phyloP scores from a whole-genome alignment of 202 grass and related monocot species.

The Panicum virgatum region DNA sequence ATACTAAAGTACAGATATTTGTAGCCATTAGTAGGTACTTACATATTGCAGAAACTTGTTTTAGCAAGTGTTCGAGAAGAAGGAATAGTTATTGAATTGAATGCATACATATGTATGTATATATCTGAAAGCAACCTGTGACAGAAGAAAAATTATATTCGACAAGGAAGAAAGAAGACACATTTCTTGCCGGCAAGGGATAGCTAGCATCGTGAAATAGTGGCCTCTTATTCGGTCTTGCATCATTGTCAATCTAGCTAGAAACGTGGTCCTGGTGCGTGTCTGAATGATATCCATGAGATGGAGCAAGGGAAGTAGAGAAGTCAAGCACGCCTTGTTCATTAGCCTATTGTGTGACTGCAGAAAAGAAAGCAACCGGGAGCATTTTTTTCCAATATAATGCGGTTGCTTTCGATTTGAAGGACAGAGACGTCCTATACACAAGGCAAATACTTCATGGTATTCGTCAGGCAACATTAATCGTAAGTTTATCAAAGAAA shows the following conservation, averaged over 20 bases:
- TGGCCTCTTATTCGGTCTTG: background rate
- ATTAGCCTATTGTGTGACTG: background rate
- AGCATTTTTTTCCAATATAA: background rate
- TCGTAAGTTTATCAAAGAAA: background rate
- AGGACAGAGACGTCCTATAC: background rate
- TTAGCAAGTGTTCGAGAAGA: background rate
- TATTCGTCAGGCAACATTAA: background rate
- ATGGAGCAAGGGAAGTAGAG: background rate
- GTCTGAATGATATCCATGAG: background rate
- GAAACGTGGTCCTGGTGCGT: background rate
- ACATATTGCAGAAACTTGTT: background rate
- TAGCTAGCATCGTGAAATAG: background rate
- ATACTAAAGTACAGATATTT: background rate
- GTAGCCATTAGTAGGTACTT: background rate
- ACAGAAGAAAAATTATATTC: background rate
- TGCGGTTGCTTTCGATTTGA: background rate
- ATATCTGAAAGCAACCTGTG: background rate
- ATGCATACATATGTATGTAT: no score
- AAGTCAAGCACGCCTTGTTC: slow-evolving; percentile 25
- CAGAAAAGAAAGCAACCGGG: slow-evolving; percentile 14
- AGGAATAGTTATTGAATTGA: background rate
- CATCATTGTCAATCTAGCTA: no score
- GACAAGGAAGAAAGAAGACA: background rate
- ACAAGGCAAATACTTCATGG: background rate
- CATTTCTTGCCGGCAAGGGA: slow-evolving; percentile 22